These are phyloP conservation scores for Sporodiniella umbellata DNA, from an alignment of 371 early-diverging fungal species.

Conservation along the genomic window DNA sequence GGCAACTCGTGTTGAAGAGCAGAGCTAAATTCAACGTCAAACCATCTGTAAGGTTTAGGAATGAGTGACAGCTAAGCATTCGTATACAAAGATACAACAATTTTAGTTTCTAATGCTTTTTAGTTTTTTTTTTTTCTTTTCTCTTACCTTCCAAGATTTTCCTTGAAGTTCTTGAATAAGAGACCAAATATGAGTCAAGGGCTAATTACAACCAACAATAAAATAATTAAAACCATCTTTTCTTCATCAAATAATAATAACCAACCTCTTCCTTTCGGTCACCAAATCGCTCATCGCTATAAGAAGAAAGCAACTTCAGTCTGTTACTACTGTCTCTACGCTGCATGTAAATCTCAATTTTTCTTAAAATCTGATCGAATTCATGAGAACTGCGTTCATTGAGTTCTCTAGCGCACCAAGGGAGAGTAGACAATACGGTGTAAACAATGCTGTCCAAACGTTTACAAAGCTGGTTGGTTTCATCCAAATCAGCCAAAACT, in stretches of 20 bases:
- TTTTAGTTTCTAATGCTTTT: too few species aligned
- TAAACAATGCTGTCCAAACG: slow-evolving; percentile 76
- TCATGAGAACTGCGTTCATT: slow-evolving; percentile 54
- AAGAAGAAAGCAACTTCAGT: slow-evolving; percentile 51
- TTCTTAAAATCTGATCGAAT: slow-evolving; percentile 54
- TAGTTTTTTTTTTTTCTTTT: too few species aligned
- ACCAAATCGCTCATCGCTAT: slow-evolving; percentile 47
- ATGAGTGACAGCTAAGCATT: slow-evolving; percentile 35
- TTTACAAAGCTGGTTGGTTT: slow-evolving; percentile 50
- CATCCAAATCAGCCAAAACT: slow-evolving; percentile 57
- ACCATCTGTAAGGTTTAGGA: slow-evolving; percentile 55
- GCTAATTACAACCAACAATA: slow-evolving; percentile 28
- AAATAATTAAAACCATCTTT: neutral
- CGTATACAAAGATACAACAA: neutral
- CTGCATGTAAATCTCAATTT: slow-evolving; percentile 65
- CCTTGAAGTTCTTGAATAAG: slow-evolving; percentile 57
- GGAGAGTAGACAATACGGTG: slow-evolving; percentile 69
- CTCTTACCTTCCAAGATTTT: slow-evolving; percentile 61
- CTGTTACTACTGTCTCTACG: slow-evolving; percentile 37
- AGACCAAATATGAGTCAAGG: slow-evolving; percentile 65
- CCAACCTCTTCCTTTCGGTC: slow-evolving; percentile 57
- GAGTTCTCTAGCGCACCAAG: slow-evolving; percentile 67
- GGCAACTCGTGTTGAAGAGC: slow-evolving; percentile 67
- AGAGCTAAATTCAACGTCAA: slow-evolving; percentile 52
- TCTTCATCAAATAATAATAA: slow-evolving; percentile 4